Conservation (phyloP, 352 stramenopile genomes). For the Phytophthora pini region DNA sequence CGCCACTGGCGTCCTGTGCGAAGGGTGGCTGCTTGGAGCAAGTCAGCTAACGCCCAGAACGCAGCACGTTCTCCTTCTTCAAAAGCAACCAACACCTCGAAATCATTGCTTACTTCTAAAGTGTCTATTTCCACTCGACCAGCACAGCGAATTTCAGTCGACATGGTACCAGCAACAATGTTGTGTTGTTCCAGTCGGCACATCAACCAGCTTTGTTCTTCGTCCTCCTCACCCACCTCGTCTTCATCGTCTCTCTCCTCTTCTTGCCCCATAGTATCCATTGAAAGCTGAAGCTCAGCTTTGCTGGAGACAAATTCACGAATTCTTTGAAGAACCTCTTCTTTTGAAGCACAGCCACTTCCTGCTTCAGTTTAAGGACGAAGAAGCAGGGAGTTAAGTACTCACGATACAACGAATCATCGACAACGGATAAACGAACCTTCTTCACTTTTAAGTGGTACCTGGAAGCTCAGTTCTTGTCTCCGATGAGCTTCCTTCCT, state of each 20-base stretch:
- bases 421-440: slow-evolving; percentile 14
- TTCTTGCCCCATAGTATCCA: slow-evolving; percentile 14
- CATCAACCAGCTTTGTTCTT: slow-evolving; percentile 15
- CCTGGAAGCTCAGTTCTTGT: slow-evolving; percentile 61
- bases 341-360: slow-evolving; percentile 49
- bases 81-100: slow-evolving; percentile 55
- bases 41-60: slow-evolving; percentile 72
- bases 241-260: slow-evolving; percentile 6
- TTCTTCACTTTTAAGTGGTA: slow-evolving; percentile 37
- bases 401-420: neutral
- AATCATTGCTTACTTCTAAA: slow-evolving; percentile 21
- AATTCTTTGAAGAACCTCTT: slow-evolving; percentile 52
- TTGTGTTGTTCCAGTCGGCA: slow-evolving; percentile 26
- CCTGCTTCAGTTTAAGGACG: slow-evolving; percentile 14
- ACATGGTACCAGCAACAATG: neutral
- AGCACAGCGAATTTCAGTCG: slow-evolving; percentile 22
- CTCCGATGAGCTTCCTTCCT: slow-evolving; percentile 76
- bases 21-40: slow-evolving; percentile 66
- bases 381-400: neutral
- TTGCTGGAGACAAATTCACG: slow-evolving; percentile 43
- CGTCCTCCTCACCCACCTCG: slow-evolving; percentile 1
- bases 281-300: slow-evolving; percentile 23
- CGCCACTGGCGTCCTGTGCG: slow-evolving; percentile 73
- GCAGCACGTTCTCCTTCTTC: slow-evolving; percentile 56
- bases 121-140: slow-evolving; percentile 45